These are phyloP conservation scores for Marasmius oreades DNA, from an alignment of 1,284 basidiomycete genomes.

Conservation along the genomic window DNA sequence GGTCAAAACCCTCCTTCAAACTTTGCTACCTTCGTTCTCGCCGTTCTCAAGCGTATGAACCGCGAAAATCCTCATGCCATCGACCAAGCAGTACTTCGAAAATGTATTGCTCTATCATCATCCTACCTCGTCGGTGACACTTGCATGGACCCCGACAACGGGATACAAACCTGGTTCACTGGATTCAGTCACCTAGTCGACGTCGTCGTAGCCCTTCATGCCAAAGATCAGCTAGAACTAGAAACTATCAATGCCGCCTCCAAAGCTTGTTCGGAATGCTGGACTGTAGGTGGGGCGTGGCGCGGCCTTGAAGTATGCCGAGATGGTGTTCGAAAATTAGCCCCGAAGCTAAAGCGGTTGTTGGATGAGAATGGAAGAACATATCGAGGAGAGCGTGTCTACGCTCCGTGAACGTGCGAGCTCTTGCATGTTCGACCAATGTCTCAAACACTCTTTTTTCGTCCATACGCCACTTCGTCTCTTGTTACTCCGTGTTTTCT, in stretches of 20 bases:
- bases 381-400: slow-evolving; percentile 60
- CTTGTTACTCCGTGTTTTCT: slow-evolving; percentile 8
- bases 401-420: slow-evolving; percentile 42
- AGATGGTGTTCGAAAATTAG: slow-evolving; percentile 55
- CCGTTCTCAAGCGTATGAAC: slow-evolving; percentile 49
- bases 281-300: slow-evolving; percentile 69
- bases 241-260: slow-evolving; percentile 70
- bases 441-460: too few species aligned
- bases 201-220: slow-evolving; percentile 63
- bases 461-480: too few species aligned
- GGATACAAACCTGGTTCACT: slow-evolving; percentile 56
- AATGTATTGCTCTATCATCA: slow-evolving; percentile 63
- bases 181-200: slow-evolving; percentile 70
- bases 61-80: slow-evolving; percentile 37
- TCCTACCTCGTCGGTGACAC: slow-evolving; percentile 74
- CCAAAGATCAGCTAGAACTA: slow-evolving; percentile 58
- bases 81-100: slow-evolving; percentile 61
- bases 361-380: slow-evolving; percentile 66
- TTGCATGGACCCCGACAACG: slow-evolving; percentile 55
- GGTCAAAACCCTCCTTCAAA: slow-evolving; percentile 44
- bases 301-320: slow-evolving; percentile 58
- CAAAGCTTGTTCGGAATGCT: slow-evolving; percentile 78
- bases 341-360: slow-evolving; percentile 57
- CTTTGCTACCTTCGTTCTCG: slow-evolving; percentile 56
- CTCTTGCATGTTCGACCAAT: too few species aligned